Evolutionary conservation across 495 filamentous ascomycete genomes (phyloP), one percentile per base, ranked within the genome.

Genomic region (Penicillium longicatenatum): DNA sequence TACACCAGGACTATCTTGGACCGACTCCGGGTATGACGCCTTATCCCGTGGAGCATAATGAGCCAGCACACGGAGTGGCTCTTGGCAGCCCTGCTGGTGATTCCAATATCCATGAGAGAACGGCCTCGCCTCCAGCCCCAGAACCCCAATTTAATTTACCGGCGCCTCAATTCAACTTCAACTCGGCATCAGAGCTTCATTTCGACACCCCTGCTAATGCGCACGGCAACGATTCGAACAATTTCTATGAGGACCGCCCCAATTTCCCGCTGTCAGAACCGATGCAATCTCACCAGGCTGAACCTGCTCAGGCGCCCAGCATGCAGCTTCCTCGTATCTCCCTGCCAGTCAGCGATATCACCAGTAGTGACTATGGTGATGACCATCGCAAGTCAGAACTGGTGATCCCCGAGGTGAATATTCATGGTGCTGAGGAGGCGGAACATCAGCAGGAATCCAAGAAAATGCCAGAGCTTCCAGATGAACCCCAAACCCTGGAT

Each of bases 311-410:
- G 30, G 50, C 56, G 43, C 54, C 69, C 21, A 52, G 69, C 7
- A 56, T 61, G 20, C 64, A 69, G 33, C 65, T 71, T 20, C 77
- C 75, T 26, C 70, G 68, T 49, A 79, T 74, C 61, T 81, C 73
- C 37, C 63, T 79, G 42, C 75, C 76, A 5, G 62, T 65, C 29
- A 76, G 74, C 54, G 82, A 86, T 66, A 76, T 79, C 39, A 74
- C 75, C 31, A 84, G 22, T 26, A 67, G 82, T 58, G 80, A 87
- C 50, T 87, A 88, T 70, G 86, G 81, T n/a, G 85, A 88, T 63
- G 77, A 63, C 59, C 82, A 76, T 65, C 82, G 76, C 68, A 83
- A 75, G 69, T 84, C 62, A 73, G 82, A 55, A 67, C 76, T 54
- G 73, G 69, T 54, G 49, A 65, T 62, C 33, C 77, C 63, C 30